These are phyloP conservation scores for Speleostelium caveatum DNA, from an alignment of 78 protist genomes.

Conservation along the genomic window DNA sequence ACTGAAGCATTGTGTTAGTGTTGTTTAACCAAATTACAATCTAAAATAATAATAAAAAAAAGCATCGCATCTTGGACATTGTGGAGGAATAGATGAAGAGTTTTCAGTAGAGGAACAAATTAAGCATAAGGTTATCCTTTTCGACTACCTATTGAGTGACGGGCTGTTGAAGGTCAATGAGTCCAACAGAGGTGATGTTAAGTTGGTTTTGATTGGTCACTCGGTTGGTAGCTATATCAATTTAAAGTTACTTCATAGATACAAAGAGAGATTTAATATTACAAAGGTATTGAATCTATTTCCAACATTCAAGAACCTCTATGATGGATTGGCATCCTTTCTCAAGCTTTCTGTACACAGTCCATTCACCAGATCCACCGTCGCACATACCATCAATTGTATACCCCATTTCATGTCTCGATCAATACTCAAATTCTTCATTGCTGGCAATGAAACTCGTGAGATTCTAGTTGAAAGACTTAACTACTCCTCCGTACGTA, in stretches of 20 bases:
- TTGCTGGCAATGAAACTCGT: constrained; percentile 26
- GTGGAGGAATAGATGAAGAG: constrained; percentile 49
- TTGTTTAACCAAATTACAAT: no score
- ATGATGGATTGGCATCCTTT: constrained; percentile 73
- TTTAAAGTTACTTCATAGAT: constrained; percentile 36
- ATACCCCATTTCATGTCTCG: not conserved
- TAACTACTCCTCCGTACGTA: constrained; percentile 19
- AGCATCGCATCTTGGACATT: constrained; percentile 77
- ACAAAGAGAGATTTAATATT: constrained; percentile 2
- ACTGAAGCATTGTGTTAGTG: no score
- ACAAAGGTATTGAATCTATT: constrained; percentile 25
- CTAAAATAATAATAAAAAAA: not conserved
- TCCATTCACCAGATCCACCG: not conserved
- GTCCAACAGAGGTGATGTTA: not conserved
- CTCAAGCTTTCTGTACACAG: constrained; percentile 27
- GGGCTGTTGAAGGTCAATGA: no score
- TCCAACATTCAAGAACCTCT: constrained; percentile 68
- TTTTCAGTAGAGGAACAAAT: constrained; percentile 75
- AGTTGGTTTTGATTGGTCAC: constrained; percentile 66
- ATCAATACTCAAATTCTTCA: not conserved
- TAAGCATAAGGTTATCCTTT: constrained; percentile 45
- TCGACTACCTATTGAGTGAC: constrained; percentile 25
- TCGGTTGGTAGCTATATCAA: constrained; percentile 72
- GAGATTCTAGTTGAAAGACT: constrained; percentile 8
- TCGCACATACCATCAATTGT: constrained; percentile 32